Percentiles rank a stretch among this genome's conserved stretches.
Conservation (phyloP, 1,284 basidiomycete species). For the Austroboletus olivaceoglutinosus region DNA sequence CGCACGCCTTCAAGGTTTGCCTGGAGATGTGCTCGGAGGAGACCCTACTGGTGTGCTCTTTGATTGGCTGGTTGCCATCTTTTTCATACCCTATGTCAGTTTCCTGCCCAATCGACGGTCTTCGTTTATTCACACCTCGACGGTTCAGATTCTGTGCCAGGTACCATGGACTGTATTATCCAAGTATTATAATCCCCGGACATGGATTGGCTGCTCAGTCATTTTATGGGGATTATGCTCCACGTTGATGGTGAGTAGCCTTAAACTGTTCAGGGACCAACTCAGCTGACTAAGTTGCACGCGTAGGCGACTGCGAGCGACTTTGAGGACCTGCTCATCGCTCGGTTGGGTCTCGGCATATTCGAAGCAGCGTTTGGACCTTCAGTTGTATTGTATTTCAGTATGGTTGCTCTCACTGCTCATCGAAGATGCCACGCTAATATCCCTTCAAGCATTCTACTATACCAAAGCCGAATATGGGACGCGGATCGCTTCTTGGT, state of each 20-base stretch:
- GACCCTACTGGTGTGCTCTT: constrained; percentile 65
- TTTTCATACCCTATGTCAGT: constrained; percentile 74
- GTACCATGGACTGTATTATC: constrained; percentile 66
- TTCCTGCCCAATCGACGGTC: background rate
- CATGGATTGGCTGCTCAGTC: constrained; percentile 65
- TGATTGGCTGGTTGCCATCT: constrained; percentile 73
- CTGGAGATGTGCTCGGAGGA: constrained; percentile 60
- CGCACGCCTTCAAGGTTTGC: constrained; percentile 68
- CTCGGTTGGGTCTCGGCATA: constrained; percentile 60
- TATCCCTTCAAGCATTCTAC: constrained; percentile 53
- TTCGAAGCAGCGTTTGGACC: constrained; percentile 63
- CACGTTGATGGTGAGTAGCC: constrained; percentile 62
- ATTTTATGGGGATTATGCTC: constrained; percentile 71
- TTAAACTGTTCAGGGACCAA: too few relatives aligned
- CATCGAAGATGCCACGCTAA: background rate
- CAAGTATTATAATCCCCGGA: constrained; percentile 63
- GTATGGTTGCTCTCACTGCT: constrained; percentile 38
- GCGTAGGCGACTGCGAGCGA: constrained; percentile 55
- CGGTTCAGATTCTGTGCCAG: constrained; percentile 62
- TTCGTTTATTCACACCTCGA: background rate
- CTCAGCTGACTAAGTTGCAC: background rate
- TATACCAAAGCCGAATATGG: constrained; percentile 75
- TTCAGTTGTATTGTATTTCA: constrained; percentile 61
- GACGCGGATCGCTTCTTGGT: constrained; percentile 72
- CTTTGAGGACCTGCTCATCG: constrained; percentile 56